Conservation (phyloP, 345 rosid genomes). For the Eucalyptus microcorys region DNA sequence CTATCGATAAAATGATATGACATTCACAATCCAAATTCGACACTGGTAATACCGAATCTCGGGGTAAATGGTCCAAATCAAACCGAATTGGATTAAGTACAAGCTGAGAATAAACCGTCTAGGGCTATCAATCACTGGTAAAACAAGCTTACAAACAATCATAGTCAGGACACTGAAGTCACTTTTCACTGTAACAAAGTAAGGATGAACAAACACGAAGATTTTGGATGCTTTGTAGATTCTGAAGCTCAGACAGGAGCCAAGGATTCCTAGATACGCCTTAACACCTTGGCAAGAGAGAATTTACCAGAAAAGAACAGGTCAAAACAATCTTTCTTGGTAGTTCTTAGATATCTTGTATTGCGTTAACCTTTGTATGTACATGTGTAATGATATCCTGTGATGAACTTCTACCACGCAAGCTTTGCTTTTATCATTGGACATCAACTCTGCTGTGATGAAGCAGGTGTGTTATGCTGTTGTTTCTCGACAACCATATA, state of each 20-base stretch:
- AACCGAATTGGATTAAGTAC: neutral
- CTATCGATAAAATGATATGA: neutral
- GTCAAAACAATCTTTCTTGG: neutral
- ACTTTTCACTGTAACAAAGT: neutral
- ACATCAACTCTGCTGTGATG: constrained; percentile 17
- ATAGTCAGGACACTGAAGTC: neutral
- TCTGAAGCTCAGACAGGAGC: neutral
- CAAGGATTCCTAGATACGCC: neutral
- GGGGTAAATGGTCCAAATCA: neutral
- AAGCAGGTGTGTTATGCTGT: constrained; percentile 5
- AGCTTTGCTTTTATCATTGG: neutral
- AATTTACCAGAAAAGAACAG: neutral
- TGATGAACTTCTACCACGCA: neutral
- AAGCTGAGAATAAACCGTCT: neutral
- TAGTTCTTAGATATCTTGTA: neutral
- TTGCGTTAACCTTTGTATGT: neutral
- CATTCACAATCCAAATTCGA: neutral
- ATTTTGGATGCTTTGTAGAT: neutral
- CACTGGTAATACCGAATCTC: neutral
- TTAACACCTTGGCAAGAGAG: neutral
- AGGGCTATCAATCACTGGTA: neutral
- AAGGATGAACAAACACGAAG: neutral
- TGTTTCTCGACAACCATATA: neutral
- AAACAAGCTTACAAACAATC: neutral
- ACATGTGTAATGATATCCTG: neutral